Base-by-base conservation (phyloP, 768 basidiomycete species). In the Hypholoma fasciculare region DNA sequence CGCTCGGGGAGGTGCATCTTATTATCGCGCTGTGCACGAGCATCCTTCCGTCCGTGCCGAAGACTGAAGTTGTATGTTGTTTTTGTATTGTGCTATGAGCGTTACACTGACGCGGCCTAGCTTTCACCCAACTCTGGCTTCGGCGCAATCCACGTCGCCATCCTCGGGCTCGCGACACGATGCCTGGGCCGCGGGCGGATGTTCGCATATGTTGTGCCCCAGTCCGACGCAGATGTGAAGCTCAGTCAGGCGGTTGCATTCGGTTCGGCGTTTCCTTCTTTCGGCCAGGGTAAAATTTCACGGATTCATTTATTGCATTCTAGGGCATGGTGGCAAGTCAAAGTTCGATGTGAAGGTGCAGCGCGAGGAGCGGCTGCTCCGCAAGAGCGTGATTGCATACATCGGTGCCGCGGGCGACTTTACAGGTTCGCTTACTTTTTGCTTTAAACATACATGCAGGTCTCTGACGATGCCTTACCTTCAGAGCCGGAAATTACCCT, bases 81-180 rank as follows among this genome's bases (percentile, higher is more conserved):
- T 12, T 49, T 51, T 54, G 36, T 19, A 3, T n/a, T 16, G 23
- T 14, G 27, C 42, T 43, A 26, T 3, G 11, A 49, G 55, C n/a
- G 14, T 12, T 16, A 40, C 27, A 16, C 49, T 23, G 56, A 46
- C 61, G 48, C 44, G 56, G 7, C 49, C 7, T 49, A 86, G 84
- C 69, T 79, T 49, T 81, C 84, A n/a, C 78, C 84, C 20, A 86
- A 82, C 60, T 82, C 91, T 1, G 90, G 92, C 4, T 96, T 93
- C 66, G 96, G 96, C 3, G 85, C 87, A 0, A 82, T 96, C 47
- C 96, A 98, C 66, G 78, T 85, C 1, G 88, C 92, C 1, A 83
- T 96, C 38, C 76, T 95, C 9, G 78, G 82, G 16, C 76, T 97
- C 5, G 86, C 93, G 0, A 87, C 94, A 23, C 82, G 83, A 61